These are phyloP conservation scores for Collybia sp. DNA, from an alignment of 768 basidiomycete genomes.

Conservation along the genomic window DNA sequence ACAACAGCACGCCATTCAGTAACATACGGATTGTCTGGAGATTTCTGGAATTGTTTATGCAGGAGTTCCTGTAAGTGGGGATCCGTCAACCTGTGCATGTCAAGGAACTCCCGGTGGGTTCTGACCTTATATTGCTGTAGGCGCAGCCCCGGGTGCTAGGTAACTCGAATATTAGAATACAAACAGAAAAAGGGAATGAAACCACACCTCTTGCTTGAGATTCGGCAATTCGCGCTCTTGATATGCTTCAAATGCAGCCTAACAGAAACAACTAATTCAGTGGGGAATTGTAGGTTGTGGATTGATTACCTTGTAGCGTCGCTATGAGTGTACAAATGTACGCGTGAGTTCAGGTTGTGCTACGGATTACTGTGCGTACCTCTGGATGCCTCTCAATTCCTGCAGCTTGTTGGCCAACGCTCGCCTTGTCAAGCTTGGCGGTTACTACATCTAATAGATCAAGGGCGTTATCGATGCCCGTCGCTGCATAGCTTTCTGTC, in stretches of 20 bases:
- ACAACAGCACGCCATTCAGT: not conserved
- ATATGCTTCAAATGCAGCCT: constrained; percentile 91
- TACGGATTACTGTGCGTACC: constrained; percentile 32
- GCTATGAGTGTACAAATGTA: constrained; percentile 33
- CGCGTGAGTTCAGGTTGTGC: not conserved
- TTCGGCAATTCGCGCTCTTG: constrained; percentile 82
- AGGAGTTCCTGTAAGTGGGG: constrained; percentile 59
- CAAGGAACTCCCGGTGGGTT: not conserved
- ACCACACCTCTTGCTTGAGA: constrained; percentile 63
- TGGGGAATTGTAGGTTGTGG: constrained; percentile 1
- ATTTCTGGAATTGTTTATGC: constrained; percentile 95
- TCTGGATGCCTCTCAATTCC: constrained; percentile 89
- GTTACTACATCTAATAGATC: constrained; percentile 87
- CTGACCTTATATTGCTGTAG: constrained; percentile 83
- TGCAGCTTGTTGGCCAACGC: constrained; percentile 82
- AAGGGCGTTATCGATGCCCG: constrained; percentile 86
- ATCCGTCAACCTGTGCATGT: not conserved
- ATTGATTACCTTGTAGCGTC: constrained; percentile 75
- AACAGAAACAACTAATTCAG: constrained; percentile 9
- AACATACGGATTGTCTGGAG: constrained; percentile 89
- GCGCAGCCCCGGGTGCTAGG: constrained; percentile 83
- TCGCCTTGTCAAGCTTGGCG: constrained; percentile 91
- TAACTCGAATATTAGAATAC: constrained; percentile 4
- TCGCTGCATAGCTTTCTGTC: constrained; percentile 72
- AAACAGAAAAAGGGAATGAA: not conserved